Evolutionary conservation across 2,329 filamentous ascomycete species (phyloP), one percentile per base, ranked within the genome.

Genomic region (Amesomyces nigricolor): DNA sequence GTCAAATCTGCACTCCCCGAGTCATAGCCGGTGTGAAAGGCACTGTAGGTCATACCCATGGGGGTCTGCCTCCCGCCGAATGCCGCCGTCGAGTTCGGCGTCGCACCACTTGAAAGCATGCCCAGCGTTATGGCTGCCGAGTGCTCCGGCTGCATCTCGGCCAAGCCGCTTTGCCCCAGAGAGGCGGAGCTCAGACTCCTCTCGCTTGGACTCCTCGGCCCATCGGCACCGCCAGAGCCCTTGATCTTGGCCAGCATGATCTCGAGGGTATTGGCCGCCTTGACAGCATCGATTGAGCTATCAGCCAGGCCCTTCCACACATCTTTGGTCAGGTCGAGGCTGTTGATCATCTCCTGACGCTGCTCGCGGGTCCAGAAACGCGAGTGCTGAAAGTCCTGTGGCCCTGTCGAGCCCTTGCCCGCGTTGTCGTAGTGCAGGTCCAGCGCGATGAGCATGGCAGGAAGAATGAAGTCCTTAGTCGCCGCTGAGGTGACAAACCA

Each of bases 251-350:
- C 79, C 44, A 97, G 73, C 81, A 97, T 91, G 50, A 96, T 84
- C 19, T 84, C 85, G n/a, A 97, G 75, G 22, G 92, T 80, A 42
- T 83, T 83, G 40, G 83, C 83, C 1, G 90, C 92, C 72, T 97
- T 97, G 73, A 86, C 91, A 0, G 91, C 90, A 63, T 97, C 92
- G 73, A 96, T 87, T 1, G 88, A 94, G 22, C 84, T 78, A 53
- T 94, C 86, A 3, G 85, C 81, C 10, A 91, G 76, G 9, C 82
- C 83, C 47, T 87, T 85, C 91, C 91, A 97, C 54, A 97, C 94
- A 16, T 80, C 76, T 45, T 82, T 80, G 8, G 88, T 88, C 16
- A 79, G 79, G 66, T 91, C 86, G 2, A 97, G 79, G 1, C 85
- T 81, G 19, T 76, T 72, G 30, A 94, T 77, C 88, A 96, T 95